These are phyloP conservation scores for Triadica sebifera DNA, from an alignment of 345 rosid genomes.

Conservation along the genomic window DNA sequence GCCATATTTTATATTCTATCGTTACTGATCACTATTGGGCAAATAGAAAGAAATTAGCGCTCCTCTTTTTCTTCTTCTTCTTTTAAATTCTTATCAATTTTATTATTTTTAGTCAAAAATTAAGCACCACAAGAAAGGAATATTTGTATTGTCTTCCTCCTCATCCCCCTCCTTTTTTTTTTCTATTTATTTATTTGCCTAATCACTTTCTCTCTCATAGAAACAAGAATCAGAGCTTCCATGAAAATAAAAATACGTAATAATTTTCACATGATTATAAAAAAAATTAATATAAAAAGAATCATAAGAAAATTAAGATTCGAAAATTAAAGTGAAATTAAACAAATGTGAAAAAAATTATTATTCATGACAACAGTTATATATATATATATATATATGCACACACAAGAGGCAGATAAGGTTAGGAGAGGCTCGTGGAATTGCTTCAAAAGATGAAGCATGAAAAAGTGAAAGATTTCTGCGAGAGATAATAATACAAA, in stretches of 20 bases:
- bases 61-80: too few relatives aligned
- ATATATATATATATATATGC: too few relatives aligned
- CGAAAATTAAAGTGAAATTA: too few relatives aligned
- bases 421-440: background rate
- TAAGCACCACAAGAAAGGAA: background rate
- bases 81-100: background rate
- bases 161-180: background rate
- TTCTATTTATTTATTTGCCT: background rate
- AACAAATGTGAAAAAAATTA: too few relatives aligned
- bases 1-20: too few relatives aligned
- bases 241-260: background rate
- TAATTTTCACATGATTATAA: background rate
- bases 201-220: too few relatives aligned
- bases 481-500: background rate
- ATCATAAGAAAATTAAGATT: background rate
- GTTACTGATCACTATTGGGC: too few relatives aligned
- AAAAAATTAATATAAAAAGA: background rate
- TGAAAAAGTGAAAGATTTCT: background rate
- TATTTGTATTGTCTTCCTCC: background rate
- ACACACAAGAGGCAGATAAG: too few relatives aligned
- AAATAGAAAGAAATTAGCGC: too few relatives aligned
- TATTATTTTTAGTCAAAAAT: conserved; percentile 6
- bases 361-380: too few relatives aligned
- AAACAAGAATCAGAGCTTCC: background rate
- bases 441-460: conserved; percentile 14